Evolutionary conservation across 2,329 filamentous ascomycete species (phyloP).

Genomic region (Exophiala bonariae): DNA sequence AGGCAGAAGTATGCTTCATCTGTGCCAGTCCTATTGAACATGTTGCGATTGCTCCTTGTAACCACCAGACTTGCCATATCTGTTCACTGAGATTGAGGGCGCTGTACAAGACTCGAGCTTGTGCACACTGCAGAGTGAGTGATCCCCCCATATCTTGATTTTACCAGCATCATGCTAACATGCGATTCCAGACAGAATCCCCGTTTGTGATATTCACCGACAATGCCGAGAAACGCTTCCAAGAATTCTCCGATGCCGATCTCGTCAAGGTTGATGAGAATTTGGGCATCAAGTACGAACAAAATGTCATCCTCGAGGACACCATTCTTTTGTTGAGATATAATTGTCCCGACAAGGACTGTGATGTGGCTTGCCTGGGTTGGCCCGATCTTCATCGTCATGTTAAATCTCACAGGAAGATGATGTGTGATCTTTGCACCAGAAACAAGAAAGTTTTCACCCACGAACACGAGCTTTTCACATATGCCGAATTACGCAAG

Average conservation of each 20-base stretch:
- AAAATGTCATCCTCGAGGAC: constrained; percentile 85
- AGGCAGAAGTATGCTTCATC: constrained; percentile 92
- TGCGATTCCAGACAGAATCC: constrained; percentile 40
- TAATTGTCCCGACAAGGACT: constrained; percentile 85
- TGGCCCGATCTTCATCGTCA: constrained; percentile 80
- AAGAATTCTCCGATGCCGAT: constrained; percentile 75
- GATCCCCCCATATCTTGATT: constrained; percentile 1
- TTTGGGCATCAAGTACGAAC: constrained; percentile 88
- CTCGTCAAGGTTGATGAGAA: constrained; percentile 79
- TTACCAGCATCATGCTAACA: background rate
- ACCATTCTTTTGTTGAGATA: constrained; percentile 85
- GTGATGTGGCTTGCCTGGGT: constrained; percentile 79
- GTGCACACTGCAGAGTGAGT: constrained; percentile 88
- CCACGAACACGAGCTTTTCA: constrained; percentile 93
- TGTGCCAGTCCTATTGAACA: constrained; percentile 89
- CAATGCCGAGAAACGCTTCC: constrained; percentile 74
- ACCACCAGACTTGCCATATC: constrained; percentile 95
- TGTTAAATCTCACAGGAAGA: constrained; percentile 81
- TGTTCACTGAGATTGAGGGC: constrained; percentile 88
- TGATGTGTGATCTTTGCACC: constrained; percentile 75
- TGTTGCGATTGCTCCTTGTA: constrained; percentile 87
- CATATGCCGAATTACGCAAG: constrained; percentile 73
- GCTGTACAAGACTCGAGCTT: constrained; percentile 93
- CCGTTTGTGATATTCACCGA: constrained; percentile 88
- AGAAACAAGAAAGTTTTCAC: constrained; percentile 98